Evolutionary conservation across 1,284 basidiomycete species (phyloP), one percentile per base, ranked within the genome.

Genomic region (Pisolithus thermaeus): DNA sequence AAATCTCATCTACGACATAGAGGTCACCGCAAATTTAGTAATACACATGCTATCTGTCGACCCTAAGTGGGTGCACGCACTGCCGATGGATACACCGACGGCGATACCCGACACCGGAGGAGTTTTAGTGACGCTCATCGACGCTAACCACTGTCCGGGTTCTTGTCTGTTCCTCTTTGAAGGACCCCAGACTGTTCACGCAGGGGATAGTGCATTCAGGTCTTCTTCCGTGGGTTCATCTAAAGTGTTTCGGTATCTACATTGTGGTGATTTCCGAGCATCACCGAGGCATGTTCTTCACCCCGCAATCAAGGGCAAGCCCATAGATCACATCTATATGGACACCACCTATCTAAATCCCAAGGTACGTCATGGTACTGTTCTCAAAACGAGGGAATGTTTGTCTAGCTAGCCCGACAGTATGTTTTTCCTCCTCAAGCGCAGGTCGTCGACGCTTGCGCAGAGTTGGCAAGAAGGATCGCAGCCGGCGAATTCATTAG

Each of bases 331-430:
- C 48, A 81, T 95, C 46, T 99, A 99, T 66, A 78, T 99, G 25
- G 97, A 99, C 68, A 98, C 96, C 7, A 99, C 97, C 0, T 99
- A 99, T 68, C 77, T 97, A 38, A 89, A 97, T 61, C 90, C 95
- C 0, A 89, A 85, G 74, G 87, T 86, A 54, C 30, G 72, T 51
- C 12, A 7, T 36, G 1, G 4, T 2, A 22, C 32, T 12, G 3
- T 22, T 42, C 30, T 28, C 42, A 42, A 16, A 16, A 28, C 7
- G 28, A 39, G 8, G 39, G 18, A 14, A 49, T 51, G 4, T 46
- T 35, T 22, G 7, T 20, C 50, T 16, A 54, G 16, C 48, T 39
- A 36, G 35, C 39, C 43, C 14, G 27, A 38, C 53, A 92, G 80
- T 97, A 98, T 67, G 92, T 87, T 49, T 99, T 99, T 61, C 92